Conservation (phyloP, 495 filamentous ascomycete species). For the Pyrenopolyporus hunteri region DNA sequence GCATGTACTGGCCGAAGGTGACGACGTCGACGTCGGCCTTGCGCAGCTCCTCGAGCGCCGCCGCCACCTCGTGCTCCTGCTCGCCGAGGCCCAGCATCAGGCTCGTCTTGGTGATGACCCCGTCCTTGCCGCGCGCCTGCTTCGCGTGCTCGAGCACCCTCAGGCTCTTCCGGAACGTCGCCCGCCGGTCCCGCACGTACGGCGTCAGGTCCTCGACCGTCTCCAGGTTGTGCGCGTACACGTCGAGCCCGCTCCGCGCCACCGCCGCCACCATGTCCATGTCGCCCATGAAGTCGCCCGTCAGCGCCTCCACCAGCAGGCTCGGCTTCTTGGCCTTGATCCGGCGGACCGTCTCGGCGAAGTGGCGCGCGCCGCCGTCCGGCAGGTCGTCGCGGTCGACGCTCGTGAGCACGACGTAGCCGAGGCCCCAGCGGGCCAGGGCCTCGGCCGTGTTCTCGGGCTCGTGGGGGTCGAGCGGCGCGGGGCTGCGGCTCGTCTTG, state of each 20-base stretch:
- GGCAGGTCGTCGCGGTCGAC: slow-evolving; percentile 92
- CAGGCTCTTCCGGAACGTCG: slow-evolving; percentile 85
- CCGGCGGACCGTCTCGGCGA: slow-evolving; percentile 90
- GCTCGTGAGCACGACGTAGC: slow-evolving; percentile 92
- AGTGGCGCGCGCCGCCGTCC: slow-evolving; percentile 88
- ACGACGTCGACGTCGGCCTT: slow-evolving; percentile 86
- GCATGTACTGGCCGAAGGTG: slow-evolving; percentile 99
- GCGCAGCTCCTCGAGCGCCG: slow-evolving; percentile 79
- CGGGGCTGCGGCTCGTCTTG: slow-evolving; percentile 79
- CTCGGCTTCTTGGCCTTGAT: slow-evolving; percentile 88
- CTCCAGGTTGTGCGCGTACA: slow-evolving; percentile 97
- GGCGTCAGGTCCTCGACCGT: slow-evolving; percentile 91
- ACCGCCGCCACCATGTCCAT: slow-evolving; percentile 81
- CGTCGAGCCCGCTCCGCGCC: slow-evolving; percentile 86
- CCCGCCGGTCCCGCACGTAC: slow-evolving; percentile 85
- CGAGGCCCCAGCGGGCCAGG: slow-evolving; percentile 87
- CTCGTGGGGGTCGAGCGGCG: slow-evolving; percentile 91
- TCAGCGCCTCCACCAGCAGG: slow-evolving; percentile 94
- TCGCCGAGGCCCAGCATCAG: slow-evolving; percentile 97
- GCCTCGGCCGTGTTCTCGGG: slow-evolving; percentile 97
- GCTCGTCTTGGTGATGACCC: slow-evolving; percentile 93
- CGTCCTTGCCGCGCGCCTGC: slow-evolving; percentile 62
- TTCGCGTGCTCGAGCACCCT: slow-evolving; percentile 83
- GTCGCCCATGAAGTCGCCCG: slow-evolving; percentile 86
- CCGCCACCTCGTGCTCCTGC: slow-evolving; percentile 85